A percentile compares a stretch with the other conserved stretches of the same genome.
Evolutionary conservation across 495 filamentous ascomycete genomes (phyloP).

Genomic region (Daldinia loculata): DNA sequence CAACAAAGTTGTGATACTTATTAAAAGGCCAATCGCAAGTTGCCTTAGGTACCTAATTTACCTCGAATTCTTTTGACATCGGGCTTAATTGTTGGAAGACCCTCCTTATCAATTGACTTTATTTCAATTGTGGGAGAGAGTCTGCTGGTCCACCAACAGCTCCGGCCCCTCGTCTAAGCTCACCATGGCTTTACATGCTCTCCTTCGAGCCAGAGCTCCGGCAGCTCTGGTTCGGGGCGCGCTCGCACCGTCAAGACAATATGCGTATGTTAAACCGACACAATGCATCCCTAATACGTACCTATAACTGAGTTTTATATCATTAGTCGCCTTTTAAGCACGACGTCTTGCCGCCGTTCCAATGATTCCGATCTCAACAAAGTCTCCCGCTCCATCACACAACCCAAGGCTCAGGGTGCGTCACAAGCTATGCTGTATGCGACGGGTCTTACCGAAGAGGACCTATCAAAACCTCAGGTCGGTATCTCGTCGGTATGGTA

Average conservation of each 20-base stretch:
- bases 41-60: neutral
- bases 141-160: slow-evolving; percentile 10
- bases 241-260: slow-evolving; percentile 47
- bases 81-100: slow-evolving; percentile 6
- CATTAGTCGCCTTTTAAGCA: slow-evolving; percentile 54
- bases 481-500: slow-evolving; percentile 94
- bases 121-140: slow-evolving; percentile 14
- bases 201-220: slow-evolving; percentile 53
- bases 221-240: slow-evolving; percentile 51
- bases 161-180: slow-evolving; percentile 16
- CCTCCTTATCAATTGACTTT: slow-evolving; percentile 21
- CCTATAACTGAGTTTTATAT: slow-evolving; percentile 21
- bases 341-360: slow-evolving; percentile 51
- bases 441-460: slow-evolving; percentile 81
- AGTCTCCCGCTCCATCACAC: slow-evolving; percentile 83
- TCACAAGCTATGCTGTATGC: slow-evolving; percentile 99
- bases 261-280: slow-evolving; percentile 46
- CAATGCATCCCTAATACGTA: neutral
- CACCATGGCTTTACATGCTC: slow-evolving; percentile 50
- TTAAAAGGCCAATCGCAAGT: neutral
- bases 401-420: slow-evolving; percentile 96
- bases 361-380: slow-evolving; percentile 73
- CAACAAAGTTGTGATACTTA: slow-evolving; percentile 21
- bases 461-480: slow-evolving; percentile 94
- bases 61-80: neutral